These are phyloP conservation scores for Pseudogymnoascus sp. DNA, from an alignment of 2,329 filamentous ascomycete species.

Conservation along the genomic window DNA sequence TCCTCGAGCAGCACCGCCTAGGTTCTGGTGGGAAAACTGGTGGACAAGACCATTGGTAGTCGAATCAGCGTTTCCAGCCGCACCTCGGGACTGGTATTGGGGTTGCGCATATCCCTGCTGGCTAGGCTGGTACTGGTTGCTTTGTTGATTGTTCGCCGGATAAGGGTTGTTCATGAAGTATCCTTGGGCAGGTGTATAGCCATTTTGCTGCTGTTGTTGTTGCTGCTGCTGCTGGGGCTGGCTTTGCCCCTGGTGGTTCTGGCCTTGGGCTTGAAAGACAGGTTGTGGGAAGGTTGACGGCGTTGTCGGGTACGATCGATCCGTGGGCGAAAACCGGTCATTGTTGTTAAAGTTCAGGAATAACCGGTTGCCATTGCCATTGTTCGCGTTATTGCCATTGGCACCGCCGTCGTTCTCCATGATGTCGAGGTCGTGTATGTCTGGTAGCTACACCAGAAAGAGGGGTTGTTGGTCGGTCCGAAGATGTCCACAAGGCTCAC, in stretches of 20 bases:
- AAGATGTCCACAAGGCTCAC: constrained; percentile 2
- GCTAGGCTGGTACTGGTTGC: constrained; percentile 43
- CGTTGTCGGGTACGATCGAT: constrained; percentile 72
- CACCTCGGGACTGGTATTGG: constrained; percentile 40
- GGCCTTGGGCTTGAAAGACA: constrained; percentile 44
- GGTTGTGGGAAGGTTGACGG: constrained; percentile 95
- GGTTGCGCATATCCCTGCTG: constrained; percentile 47
- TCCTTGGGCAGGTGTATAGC: constrained; percentile 38
- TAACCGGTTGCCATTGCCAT: constrained; percentile 45
- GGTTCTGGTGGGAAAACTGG: constrained; percentile 94
- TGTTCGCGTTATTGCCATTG: constrained; percentile 21
- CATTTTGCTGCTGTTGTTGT: constrained; percentile 34
- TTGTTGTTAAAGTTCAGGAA: constrained; percentile 61
- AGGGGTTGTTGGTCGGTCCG: constrained; percentile 1
- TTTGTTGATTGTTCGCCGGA: constrained; percentile 30
- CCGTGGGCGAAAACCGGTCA: constrained; percentile 52
- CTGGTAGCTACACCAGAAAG: not conserved
- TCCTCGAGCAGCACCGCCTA: constrained; percentile 64
- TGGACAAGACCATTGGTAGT: constrained; percentile 86
- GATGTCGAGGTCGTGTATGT: not conserved
- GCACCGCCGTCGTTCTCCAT: constrained; percentile 6
- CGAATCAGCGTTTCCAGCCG: constrained; percentile 61
- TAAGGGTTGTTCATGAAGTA: constrained; percentile 61
- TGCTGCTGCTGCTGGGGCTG: constrained; percentile 29
- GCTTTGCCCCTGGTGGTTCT: constrained; percentile 32